Percentiles rank a stretch among this genome's conserved stretches.
Conservation (phyloP, 1,284 basidiomycete genomes). For the Gomphus bonarii region DNA sequence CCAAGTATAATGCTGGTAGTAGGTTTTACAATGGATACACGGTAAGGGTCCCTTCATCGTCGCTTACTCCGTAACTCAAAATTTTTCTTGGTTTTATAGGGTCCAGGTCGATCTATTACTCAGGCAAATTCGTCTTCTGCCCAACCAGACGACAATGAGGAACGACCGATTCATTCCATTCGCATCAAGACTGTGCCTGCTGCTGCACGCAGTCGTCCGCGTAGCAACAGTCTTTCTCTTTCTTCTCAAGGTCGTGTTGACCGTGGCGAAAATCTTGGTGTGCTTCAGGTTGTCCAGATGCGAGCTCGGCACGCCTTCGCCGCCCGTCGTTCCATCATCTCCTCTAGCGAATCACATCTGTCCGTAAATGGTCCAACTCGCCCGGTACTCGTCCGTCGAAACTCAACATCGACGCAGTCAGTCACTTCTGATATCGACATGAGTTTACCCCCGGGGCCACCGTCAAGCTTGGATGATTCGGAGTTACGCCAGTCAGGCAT, state of each 20-base stretch:
- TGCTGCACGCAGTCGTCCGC: constrained; percentile 29
- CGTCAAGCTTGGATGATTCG: background rate
- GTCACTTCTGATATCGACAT: constrained; percentile 13
- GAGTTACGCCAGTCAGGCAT: background rate
- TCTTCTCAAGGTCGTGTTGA: constrained; percentile 29
- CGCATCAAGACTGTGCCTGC: constrained; percentile 22
- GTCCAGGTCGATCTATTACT: constrained; percentile 53
- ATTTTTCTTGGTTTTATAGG: constrained; percentile 26
- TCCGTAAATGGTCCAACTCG: constrained; percentile 6
- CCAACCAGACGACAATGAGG: constrained; percentile 50
- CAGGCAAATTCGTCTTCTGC: constrained; percentile 50
- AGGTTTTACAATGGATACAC: constrained; percentile 56
- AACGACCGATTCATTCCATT: constrained; percentile 21
- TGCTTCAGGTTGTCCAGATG: constrained; percentile 45
- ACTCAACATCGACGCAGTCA: constrained; percentile 30
- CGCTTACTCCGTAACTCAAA: constrained; percentile 10
- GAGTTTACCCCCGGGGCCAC: constrained; percentile 11
- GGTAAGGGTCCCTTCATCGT: constrained; percentile 22
- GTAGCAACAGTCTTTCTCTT: constrained; percentile 50
- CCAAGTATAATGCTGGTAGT: constrained; percentile 57
- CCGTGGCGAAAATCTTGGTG: constrained; percentile 35
- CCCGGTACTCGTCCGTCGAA: constrained; percentile 28
- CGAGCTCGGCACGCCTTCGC: constrained; percentile 47
- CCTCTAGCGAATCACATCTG: constrained; percentile 7
- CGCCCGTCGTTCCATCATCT: constrained; percentile 11